Evolutionary conservation across 2,329 filamentous ascomycete species (phyloP), one percentile per base, ranked within the genome.

Genomic region (Exophiala spinifera): DNA sequence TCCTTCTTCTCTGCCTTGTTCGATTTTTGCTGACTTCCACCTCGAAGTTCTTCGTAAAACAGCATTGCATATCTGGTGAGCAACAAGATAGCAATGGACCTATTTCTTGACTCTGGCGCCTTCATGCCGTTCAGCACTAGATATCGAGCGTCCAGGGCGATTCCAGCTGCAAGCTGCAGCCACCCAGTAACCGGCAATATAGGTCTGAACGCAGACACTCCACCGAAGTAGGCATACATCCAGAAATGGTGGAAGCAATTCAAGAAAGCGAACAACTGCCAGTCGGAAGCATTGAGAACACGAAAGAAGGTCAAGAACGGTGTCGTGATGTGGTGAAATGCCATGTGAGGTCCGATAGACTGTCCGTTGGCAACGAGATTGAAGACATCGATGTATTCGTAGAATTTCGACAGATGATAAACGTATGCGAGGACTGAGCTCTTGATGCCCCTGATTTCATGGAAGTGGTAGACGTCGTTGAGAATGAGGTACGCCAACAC

Each of bases 201-300:
- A n/a, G 54, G 49, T 17, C 53, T 52, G 28, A 62, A 51, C n/a
- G 19, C 33, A n/a, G 39, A 19, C 23, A 62, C 23, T 31, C 67
- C 65, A 25, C 64, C 66, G 58, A 69, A 69, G 48, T 66, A 69
- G 1, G 63, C 61, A 49, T 68, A 69, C 67, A 68, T 67, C 40
- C 67, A 56, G 20, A 61, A 54, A 52, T 68, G 64, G 44, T 67
- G 64, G 21, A 66, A 51, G 19, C 66, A 61, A 44, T 69, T 67
- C 17, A 65, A 47, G 3, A 44, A 51, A n/a, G 63, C 66, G 34
- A 69, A 61, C 8, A 64, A 19, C 43, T 61, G 59, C 66, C 67
- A 70, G 11, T 63, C 66, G 20, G 52, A 46, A 43, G 52, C 49
- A 21, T 50, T 52, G 28, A 59, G 48, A 23, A 66, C 61, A 11